Conservation (phyloP, 805 yeast species). For the Metschnikowia cubensis region DNA sequence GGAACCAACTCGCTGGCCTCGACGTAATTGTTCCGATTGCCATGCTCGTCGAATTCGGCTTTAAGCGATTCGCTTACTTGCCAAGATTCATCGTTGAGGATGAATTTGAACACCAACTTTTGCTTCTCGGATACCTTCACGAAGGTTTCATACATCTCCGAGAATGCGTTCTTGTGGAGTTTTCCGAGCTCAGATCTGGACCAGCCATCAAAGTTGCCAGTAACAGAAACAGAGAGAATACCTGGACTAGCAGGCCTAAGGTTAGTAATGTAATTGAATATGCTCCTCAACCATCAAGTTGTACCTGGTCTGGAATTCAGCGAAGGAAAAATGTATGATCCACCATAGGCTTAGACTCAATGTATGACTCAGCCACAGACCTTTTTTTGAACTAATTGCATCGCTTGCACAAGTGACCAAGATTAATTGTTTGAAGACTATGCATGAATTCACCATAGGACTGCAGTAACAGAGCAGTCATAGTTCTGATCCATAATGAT, state of each 20-base stretch:
- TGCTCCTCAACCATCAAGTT: too few species aligned
- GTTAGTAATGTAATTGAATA: slow-evolving; percentile 3
- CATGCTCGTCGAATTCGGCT: slow-evolving; percentile 29
- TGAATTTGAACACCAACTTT: slow-evolving; percentile 35
- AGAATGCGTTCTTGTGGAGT: slow-evolving; percentile 8
- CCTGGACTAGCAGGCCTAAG: slow-evolving; percentile 16
- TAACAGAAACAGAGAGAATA: slow-evolving; percentile 29
- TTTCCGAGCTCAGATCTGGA: slow-evolving; percentile 20
- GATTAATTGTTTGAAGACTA: too few species aligned
- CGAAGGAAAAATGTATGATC: too few species aligned
- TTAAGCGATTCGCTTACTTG: slow-evolving; percentile 21
- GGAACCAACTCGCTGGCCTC: slow-evolving; percentile 24
- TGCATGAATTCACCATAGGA: too few species aligned
- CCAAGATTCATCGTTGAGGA: slow-evolving; percentile 35
- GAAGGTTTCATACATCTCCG: slow-evolving; percentile 19
- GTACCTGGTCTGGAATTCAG: too few species aligned
- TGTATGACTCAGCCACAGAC: too few species aligned
- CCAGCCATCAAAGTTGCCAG: slow-evolving; percentile 44
- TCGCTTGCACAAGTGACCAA: too few species aligned
- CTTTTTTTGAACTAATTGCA: too few species aligned
- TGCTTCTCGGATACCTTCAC: slow-evolving; percentile 21
- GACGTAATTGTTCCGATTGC: slow-evolving; percentile 34
- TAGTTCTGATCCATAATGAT: too few species aligned
- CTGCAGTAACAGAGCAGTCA: too few species aligned
- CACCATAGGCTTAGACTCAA: too few species aligned